Base-by-base conservation (phyloP, 2,329 filamentous ascomycete genomes). In the Talaromyces albobiverticillius region DNA sequence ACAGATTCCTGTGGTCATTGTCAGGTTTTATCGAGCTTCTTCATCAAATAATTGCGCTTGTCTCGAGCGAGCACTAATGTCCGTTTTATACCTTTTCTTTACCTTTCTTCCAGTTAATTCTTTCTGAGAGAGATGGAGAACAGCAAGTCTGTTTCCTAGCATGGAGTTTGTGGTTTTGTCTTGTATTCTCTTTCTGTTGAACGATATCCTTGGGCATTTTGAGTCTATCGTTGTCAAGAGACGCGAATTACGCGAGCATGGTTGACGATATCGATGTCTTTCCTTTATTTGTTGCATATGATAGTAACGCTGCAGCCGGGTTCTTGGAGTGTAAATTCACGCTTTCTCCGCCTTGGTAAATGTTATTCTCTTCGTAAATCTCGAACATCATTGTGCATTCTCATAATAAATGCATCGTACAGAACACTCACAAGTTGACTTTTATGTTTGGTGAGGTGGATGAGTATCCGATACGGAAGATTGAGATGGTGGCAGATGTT, bases 191-290 rank as follows among this genome's bases (percentile, higher is more conserved):
- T 45, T 48, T 20, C 18, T 16, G 49, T 51, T 52, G 50, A 52
- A 53, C 49, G 43, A 46, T 53, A 56, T 56, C 50, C 50, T 49
- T 56, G 42, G 45, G 16, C 41, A 32, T 50, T 54, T 49, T 25
- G 32, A 32, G 34, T 42, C n/a, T 50, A 45, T 31, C 38, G 43
- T 42, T 23, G 53, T 54, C 45, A 36, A 29, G 29, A 54, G 45
- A 49, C 45, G 41, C 45, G 46, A 48, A 25, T 31, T 50, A 50
- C 38, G 38, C 32, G 53, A 55, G 29, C 32, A 46, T 51, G 55
- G 46, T 54, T 46, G 38, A 57, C 43, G 55, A 53, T 40, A 50
- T 53, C 51, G 50, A 57, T 57, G 46, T 40, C 55, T 54, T 31
- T 49, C 51, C 40, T 53, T 57, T 43, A 32, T 26, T 31, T 46